phyloP scores from a whole-genome alignment of 208 protist species.

The Crithidia acanthocephali region DNA sequence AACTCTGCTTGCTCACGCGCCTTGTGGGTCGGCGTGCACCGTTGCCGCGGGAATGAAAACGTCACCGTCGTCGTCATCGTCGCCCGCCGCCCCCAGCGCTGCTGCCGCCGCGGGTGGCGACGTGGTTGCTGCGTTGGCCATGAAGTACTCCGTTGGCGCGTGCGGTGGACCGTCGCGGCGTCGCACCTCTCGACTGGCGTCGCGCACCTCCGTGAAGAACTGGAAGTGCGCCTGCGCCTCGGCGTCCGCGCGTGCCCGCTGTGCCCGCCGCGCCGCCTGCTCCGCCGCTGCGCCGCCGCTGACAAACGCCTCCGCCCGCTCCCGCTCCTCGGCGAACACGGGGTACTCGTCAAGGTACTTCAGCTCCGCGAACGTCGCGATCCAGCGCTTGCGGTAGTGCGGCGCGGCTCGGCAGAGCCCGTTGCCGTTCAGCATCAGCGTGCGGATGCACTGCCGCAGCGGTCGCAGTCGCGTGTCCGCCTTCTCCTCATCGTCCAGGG shows the following conservation, averaged over 20 bases:
- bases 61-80: conserved; percentile 23
- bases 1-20: background rate
- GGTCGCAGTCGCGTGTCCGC: conserved; percentile 27
- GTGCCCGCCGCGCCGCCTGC: conserved; percentile 31
- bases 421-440: conserved; percentile 88
- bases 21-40: conserved; percentile 10
- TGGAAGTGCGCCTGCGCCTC: conserved; percentile 42
- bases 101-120: background rate
- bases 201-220: conserved; percentile 44
- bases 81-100: background rate
- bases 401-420: conserved; percentile 41
- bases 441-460: conserved; percentile 53
- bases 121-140: background rate
- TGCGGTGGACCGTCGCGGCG: conserved; percentile 19
- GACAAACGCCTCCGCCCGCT: conserved; percentile 68
- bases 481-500: conserved; percentile 33
- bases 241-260: conserved; percentile 26
- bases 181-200: conserved; percentile 19
- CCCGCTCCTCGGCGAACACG: conserved; percentile 70
- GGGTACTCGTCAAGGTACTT: conserved; percentile 79
- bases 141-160: conserved; percentile 25
- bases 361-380: conserved; percentile 56
- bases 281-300: conserved; percentile 58
- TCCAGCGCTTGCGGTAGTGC: conserved; percentile 86
- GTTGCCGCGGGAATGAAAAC: conserved; percentile 30